phyloP scores from a whole-genome alignment of 345 rosid species.

The Populus simonii region DNA sequence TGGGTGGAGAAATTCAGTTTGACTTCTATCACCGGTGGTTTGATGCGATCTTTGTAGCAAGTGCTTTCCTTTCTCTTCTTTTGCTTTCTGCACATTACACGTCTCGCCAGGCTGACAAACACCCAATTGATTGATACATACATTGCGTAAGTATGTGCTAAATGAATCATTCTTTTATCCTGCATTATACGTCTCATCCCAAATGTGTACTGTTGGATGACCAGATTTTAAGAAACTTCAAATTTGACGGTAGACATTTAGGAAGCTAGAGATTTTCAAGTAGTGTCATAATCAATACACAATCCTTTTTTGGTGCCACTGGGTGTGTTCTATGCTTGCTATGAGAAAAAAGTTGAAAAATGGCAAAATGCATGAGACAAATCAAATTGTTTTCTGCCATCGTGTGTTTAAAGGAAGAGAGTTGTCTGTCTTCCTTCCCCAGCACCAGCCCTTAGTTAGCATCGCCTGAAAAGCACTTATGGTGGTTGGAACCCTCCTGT shows the following conservation, averaged over 20 bases:
- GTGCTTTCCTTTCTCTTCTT: constrained; percentile 90
- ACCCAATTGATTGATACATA: constrained; percentile 64
- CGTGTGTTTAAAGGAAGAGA: not conserved
- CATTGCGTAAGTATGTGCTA: constrained; percentile 24
- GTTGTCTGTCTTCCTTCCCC: not conserved
- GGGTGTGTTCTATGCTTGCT: not conserved
- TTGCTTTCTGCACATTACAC: constrained; percentile 93
- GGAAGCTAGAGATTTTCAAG: not conserved
- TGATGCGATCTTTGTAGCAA: constrained; percentile 92
- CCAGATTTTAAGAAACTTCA: not conserved
- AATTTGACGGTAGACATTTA: not conserved
- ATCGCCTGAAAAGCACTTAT: not conserved
- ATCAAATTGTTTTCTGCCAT: not conserved
- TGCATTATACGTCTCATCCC: not conserved
- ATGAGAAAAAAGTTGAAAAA: not conserved
- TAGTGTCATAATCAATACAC: not conserved
- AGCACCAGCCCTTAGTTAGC: not conserved
- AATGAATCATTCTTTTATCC: not conserved
- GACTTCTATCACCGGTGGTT: constrained; percentile 98
- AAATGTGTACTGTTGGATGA: not conserved
- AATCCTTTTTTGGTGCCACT: not conserved
- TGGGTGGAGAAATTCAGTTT: constrained; percentile 97
- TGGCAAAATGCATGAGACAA: not conserved
- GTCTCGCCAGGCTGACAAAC: constrained; percentile 94
- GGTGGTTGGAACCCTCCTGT: not conserved